Evolutionary conservation across 2,329 filamentous ascomycete species (phyloP).

Genomic region (Fusarium nematophilum): DNA sequence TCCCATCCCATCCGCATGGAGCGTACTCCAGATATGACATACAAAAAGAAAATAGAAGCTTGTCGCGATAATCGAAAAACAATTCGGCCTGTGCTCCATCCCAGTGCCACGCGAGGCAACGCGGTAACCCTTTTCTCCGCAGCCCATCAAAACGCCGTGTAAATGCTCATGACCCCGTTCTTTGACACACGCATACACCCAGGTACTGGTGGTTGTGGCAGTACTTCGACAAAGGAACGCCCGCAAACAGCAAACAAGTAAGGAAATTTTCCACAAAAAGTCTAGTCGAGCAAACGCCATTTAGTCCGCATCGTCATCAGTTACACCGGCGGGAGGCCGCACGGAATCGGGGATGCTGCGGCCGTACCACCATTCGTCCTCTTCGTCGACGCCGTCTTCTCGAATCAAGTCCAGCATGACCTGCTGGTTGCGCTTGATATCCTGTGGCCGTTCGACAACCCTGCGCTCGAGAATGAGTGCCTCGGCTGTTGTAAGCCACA

Average conservation of each 20-base stretch:
- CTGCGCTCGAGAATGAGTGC: conserved; percentile 69
- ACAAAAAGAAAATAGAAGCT: conserved; percentile 23
- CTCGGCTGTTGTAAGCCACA: conserved; percentile 73
- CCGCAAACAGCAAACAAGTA: conserved; percentile 28
- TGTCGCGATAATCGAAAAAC: conserved; percentile 42
- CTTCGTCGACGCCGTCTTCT: conserved; percentile 67
- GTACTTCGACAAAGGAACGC: conserved; percentile 22
- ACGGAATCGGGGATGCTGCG: conserved; percentile 65
- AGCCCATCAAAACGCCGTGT: conserved; percentile 44
- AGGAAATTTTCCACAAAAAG: conserved; percentile 22
- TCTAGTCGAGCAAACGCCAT: conserved; percentile 20
- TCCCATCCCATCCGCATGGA: neutral
- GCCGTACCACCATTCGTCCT: conserved; percentile 73
- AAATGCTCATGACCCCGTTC: conserved; percentile 46
- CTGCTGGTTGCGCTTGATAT: conserved; percentile 72
- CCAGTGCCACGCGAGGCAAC: conserved; percentile 32
- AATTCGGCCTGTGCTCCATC: conserved; percentile 33
- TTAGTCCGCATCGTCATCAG: conserved; percentile 63
- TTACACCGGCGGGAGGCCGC: conserved; percentile 60
- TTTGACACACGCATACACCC: conserved; percentile 38
- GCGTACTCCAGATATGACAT: conserved; percentile 1
- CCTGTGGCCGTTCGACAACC: conserved; percentile 67
- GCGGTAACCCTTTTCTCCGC: conserved; percentile 35
- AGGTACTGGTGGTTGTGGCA: conserved; percentile 26
- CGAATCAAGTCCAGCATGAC: conserved; percentile 73